Evolutionary conservation across 331 rosid genomes (phyloP).

Genomic region (Spiraea crenata): DNA sequence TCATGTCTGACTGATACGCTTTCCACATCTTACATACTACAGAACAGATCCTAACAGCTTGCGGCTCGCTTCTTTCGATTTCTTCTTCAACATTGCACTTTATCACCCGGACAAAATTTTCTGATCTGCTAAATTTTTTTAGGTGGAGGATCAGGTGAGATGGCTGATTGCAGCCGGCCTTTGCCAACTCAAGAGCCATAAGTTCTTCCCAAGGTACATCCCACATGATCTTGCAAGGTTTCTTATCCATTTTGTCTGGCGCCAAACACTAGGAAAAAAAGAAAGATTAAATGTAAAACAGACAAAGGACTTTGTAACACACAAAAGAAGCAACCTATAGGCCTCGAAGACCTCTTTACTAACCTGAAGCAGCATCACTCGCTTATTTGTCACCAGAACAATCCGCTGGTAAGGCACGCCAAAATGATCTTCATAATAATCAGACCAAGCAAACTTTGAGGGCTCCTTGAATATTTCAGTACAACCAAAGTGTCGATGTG

Average conservation of each 20-base stretch:
- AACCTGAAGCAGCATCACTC: slow-evolving; percentile 92
- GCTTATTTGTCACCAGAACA: slow-evolving; percentile 85
- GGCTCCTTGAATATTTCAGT: slow-evolving; percentile 95
- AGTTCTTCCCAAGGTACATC: slow-evolving; percentile 95
- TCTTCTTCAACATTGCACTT: slow-evolving; percentile 66
- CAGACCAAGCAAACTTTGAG: slow-evolving; percentile 91
- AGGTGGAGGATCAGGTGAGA: slow-evolving; percentile 91
- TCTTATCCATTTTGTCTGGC: slow-evolving; percentile 81
- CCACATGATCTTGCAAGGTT: slow-evolving; percentile 92
- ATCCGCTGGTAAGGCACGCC: slow-evolving; percentile 69
- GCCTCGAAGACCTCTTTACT: slow-evolving; percentile 23
- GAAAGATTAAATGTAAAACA: slow-evolving; percentile 31
- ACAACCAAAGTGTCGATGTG: slow-evolving; percentile 86
- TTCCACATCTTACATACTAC: slow-evolving; percentile 73
- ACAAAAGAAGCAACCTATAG: neutral
- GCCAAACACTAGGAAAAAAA: slow-evolving; percentile 68
- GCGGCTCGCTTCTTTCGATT: slow-evolving; percentile 66
- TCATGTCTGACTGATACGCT: slow-evolving; percentile 65
- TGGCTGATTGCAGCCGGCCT: slow-evolving; percentile 69
- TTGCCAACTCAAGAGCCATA: slow-evolving; percentile 89
- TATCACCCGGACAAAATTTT: slow-evolving; percentile 69
- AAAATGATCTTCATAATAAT: slow-evolving; percentile 81
- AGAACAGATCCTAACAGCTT: slow-evolving; percentile 71
- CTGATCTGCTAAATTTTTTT: slow-evolving; percentile 75
- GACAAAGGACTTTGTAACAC: slow-evolving; percentile 20